Base-by-base conservation (phyloP, 495 filamentous ascomycete genomes). In the Aspergillus bridgeri region DNA sequence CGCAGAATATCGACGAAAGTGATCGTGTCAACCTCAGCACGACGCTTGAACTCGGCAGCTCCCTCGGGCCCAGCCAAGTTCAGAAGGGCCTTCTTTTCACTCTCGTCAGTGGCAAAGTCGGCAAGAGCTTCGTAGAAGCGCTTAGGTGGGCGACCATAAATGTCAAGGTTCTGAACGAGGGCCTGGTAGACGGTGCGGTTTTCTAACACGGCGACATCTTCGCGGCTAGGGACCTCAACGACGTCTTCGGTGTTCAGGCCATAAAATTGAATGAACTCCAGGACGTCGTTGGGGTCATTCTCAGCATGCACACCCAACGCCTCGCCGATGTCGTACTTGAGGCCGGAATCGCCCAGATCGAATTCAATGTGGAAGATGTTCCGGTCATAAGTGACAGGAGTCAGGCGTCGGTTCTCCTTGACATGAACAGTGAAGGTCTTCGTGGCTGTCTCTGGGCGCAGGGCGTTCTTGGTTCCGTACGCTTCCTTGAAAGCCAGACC, bases 281-380 rank as follows among this genome's bases (percentile, higher is more conserved):
- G 69, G 21, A 97, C 90, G 59, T 93, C 84, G 51, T 77, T 69
- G 18, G 84, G 77, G 69, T 98, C 86, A 70, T 98, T 98, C 74
- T 98, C 89, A 13, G 90, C 87, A 68, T 98, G 94, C 57, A 98
- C 91, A 61, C 94, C 94, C 9, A 98, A 87, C n/a, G 94, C 94
- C 74, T 98, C 95, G 53, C 94, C 94, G 68, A 98, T 98, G 61
- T 95, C 90, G 72, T 98, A 98, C 21, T 82, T 94, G 57, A 98
- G 85, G 46, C 91, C 92, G 38, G 92, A 94, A 63, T 86, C 75
- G 49, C 91, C 92, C 19, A 98, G 83, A 69, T 97, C 94, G 67
- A 98, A 98, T 73, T 98, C 94, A 62, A 98, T 98, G 77, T 98
- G 94, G 88, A 98, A 98, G 73, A 98, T 97, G 79, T 98, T 98